These are phyloP conservation scores for Thelonectria rubi DNA, from an alignment of 2,329 filamentous ascomycete species.

Conservation along the genomic window DNA sequence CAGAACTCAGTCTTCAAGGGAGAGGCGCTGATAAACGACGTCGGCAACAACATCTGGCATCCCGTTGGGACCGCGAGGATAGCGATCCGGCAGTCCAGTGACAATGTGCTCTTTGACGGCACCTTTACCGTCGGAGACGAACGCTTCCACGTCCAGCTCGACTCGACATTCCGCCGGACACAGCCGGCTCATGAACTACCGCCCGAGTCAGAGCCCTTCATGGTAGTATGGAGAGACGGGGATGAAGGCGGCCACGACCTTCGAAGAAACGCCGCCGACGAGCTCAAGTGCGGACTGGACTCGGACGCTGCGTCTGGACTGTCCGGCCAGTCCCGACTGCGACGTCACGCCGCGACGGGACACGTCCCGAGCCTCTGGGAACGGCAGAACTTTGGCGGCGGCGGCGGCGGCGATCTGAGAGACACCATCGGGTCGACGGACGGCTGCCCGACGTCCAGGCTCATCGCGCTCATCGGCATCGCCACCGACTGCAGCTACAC, in stretches of 20 bases:
- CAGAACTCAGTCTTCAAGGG: constrained; percentile 28
- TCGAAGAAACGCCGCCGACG: not conserved
- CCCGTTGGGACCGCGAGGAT: constrained; percentile 30
- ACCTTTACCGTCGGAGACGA: constrained; percentile 31
- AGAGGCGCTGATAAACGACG: not conserved
- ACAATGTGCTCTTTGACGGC: constrained; percentile 25
- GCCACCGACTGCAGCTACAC: constrained; percentile 90
- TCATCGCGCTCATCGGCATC: constrained; percentile 88
- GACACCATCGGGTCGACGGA: constrained; percentile 72
- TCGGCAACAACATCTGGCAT: constrained; percentile 6
- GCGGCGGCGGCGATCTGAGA: constrained; percentile 4
- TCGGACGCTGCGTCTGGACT: constrained; percentile 8
- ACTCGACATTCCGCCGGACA: constrained; percentile 25
- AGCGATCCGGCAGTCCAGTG: constrained; percentile 21
- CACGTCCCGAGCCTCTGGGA: not conserved
- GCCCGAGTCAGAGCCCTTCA: not conserved
- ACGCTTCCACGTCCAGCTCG: constrained; percentile 29
- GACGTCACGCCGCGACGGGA: not conserved
- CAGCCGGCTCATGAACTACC: not conserved
- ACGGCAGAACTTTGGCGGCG: constrained; percentile 14
- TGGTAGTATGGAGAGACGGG: constrained; percentile 32
- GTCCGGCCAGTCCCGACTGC: not conserved
- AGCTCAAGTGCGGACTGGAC: constrained; percentile 6
- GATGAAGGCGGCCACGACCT: not conserved
- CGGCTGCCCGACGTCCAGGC: constrained; percentile 82